Evolutionary conservation across 768 basidiomycete genomes (phyloP).

Genomic region (Leccinum fibrillosum): DNA sequence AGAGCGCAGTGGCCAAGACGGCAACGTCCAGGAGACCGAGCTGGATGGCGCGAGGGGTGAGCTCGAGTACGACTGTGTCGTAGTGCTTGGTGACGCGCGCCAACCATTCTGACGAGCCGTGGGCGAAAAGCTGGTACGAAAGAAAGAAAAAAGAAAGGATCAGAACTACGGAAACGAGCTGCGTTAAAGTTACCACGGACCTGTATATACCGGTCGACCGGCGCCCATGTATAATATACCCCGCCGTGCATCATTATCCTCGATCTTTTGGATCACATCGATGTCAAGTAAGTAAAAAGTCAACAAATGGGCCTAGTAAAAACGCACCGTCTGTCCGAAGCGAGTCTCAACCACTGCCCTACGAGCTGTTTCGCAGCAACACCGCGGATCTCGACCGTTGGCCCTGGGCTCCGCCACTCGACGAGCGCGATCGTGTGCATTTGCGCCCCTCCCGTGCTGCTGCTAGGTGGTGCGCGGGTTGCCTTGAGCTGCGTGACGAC

Average conservation of each 20-base stretch:
- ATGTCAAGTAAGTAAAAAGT: neutral
- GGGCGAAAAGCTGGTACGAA: conserved; percentile 43
- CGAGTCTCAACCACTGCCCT: conserved; percentile 53
- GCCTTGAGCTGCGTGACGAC: conserved; percentile 38
- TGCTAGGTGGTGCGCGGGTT: conserved; percentile 21
- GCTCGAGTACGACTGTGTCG: conserved; percentile 47
- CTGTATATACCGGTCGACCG: conserved; percentile 49
- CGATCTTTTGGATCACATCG: conserved; percentile 23
- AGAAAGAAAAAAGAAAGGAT: too few relatives aligned
- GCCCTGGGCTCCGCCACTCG: conserved; percentile 48
- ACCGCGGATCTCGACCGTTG: conserved; percentile 52
- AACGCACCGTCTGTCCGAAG: conserved; percentile 43
- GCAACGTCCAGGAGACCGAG: conserved; percentile 50
- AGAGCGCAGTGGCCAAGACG: conserved; percentile 50
- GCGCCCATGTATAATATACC: conserved; percentile 52
- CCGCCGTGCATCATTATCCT: conserved; percentile 53
- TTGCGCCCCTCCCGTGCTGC: neutral
- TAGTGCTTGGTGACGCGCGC: conserved; percentile 49
- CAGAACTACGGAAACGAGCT: neutral
- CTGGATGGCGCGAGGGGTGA: conserved; percentile 54
- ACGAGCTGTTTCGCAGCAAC: conserved; percentile 46
- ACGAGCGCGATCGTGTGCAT: conserved; percentile 47
- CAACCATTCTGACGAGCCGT: conserved; percentile 38
- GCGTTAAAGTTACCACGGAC: neutral
- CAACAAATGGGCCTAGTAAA: neutral